A percentile compares a stretch with the other conserved stretches of the same genome.
These are phyloP conservation scores for Epichloe baconii DNA, from an alignment of 2,329 filamentous ascomycete species.

Conservation along the genomic window DNA sequence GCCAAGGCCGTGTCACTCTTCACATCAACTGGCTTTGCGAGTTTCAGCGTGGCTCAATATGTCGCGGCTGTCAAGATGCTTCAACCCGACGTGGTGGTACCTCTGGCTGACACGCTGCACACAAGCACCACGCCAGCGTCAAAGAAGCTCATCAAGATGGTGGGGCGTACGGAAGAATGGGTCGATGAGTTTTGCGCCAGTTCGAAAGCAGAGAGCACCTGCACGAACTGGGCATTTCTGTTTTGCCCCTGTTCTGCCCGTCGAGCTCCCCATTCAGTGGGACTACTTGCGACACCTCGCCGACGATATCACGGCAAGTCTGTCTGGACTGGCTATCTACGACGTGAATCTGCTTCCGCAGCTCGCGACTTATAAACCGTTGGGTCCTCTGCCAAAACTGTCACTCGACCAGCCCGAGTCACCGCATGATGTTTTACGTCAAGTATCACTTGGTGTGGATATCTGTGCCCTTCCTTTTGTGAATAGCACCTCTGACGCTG, in stretches of 20 bases:
- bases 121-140: conserved; percentile 39
- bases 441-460: conserved; percentile 67
- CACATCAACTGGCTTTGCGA: conserved; percentile 76
- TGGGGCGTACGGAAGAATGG: conserved; percentile 76
- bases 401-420: conserved; percentile 56
- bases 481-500: conserved; percentile 62
- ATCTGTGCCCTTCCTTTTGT: conserved; percentile 68
- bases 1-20: conserved; percentile 61
- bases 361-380: conserved; percentile 38
- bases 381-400: conserved; percentile 57
- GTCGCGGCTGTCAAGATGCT: conserved; percentile 49
- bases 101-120: conserved; percentile 56
- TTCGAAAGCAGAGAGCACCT: conserved; percentile 14
- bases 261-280: conserved; percentile 62
- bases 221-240: conserved; percentile 21
- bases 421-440: conserved; percentile 66
- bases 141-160: conserved; percentile 73
- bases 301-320: conserved; percentile 41
- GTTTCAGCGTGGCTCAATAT: conserved; percentile 58
- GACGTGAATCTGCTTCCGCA: conserved; percentile 56
- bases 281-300: conserved; percentile 65
- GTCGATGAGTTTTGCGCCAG: conserved; percentile 51
- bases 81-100: conserved; percentile 67
- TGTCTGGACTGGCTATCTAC: conserved; percentile 69
- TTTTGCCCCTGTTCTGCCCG: conserved; percentile 60